Evolutionary conservation across 1,139 yeast genomes (phyloP).

Genomic region (Eremothecium cymbalariae): DNA sequence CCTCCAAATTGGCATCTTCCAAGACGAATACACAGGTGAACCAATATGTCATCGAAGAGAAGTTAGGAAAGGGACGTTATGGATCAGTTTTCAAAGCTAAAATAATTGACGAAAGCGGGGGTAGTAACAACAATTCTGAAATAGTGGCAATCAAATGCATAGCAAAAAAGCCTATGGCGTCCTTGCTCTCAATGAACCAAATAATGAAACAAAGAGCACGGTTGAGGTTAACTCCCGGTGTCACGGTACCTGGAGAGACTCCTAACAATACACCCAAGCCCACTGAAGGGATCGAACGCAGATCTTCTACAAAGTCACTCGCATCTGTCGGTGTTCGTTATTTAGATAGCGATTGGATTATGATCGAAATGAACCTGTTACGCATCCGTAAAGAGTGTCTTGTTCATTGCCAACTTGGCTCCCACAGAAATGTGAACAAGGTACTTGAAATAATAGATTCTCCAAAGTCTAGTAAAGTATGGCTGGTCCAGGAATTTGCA

Average conservation of each 20-base stretch:
- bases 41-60: slow-evolving; percentile 18
- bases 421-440: slow-evolving; percentile 15
- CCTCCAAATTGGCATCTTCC: neutral
- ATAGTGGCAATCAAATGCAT: slow-evolving; percentile 27
- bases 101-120: neutral
- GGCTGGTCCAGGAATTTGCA: slow-evolving; percentile 29
- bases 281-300: neutral
- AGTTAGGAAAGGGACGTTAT: slow-evolving; percentile 38
- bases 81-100: slow-evolving; percentile 36
- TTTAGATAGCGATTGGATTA: slow-evolving; percentile 19
- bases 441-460: slow-evolving; percentile 27
- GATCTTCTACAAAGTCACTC: slow-evolving; percentile 2
- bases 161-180: slow-evolving; percentile 23
- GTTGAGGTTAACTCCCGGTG: slow-evolving; percentile 15
- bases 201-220: slow-evolving; percentile 24
- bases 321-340: neutral
- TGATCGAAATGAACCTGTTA: slow-evolving; percentile 25
- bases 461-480: slow-evolving; percentile 21
- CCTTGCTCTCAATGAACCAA: slow-evolving; percentile 29
- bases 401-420: slow-evolving; percentile 15
- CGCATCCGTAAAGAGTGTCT: slow-evolving; percentile 31
- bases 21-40: slow-evolving; percentile 10
- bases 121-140: slow-evolving; percentile 6
- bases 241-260: neutral
- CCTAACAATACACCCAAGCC: neutral